Evolutionary conservation across 2,329 filamentous ascomycete genomes (phyloP).

Genomic region (Neofusicoccum laricinum): DNA sequence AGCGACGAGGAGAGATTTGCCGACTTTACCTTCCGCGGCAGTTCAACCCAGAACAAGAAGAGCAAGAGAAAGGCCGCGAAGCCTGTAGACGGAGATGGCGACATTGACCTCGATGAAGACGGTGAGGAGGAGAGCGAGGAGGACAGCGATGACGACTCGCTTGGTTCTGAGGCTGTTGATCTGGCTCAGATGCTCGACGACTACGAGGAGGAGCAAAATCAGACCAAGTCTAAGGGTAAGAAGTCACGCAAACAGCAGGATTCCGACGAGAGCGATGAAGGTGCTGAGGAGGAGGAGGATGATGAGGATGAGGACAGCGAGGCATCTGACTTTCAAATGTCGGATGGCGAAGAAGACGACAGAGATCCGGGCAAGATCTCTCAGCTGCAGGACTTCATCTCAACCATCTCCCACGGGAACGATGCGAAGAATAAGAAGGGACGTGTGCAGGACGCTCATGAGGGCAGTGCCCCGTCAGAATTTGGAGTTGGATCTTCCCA

Average conservation of each 20-base stretch:
- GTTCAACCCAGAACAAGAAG: conserved; percentile 50
- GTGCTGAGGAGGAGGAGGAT: conserved; percentile 55
- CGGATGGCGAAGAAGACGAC: conserved; percentile 46
- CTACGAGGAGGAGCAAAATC: conserved; percentile 34
- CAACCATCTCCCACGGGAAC: conserved; percentile 54
- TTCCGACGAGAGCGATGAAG: conserved; percentile 38
- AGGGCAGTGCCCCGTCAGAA: conserved; percentile 61
- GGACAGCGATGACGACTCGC: conserved; percentile 57
- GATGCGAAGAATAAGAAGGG: conserved; percentile 32
- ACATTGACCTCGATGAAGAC: conserved; percentile 52
- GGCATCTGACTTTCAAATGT: conserved; percentile 50
- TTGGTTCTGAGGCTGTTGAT: conserved; percentile 63
- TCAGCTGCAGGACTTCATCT: conserved; percentile 67
- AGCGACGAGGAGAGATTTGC: conserved; percentile 85
- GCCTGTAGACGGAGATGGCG: conserved; percentile 26
- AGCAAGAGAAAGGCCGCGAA: conserved; percentile 29
- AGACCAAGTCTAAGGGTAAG: conserved; percentile 24
- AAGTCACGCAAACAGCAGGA: conserved; percentile 27
- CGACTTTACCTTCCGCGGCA: conserved; percentile 67
- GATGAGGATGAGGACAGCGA: conserved; percentile 44
- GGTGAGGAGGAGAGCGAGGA: conserved; percentile 43
- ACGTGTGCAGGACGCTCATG: conserved; percentile 47
- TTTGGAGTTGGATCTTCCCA: conserved; percentile 56
- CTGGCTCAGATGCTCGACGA: conserved; percentile 60
- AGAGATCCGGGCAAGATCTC: conserved; percentile 54